Evolutionary conservation across 352 stramenopile genomes (phyloP).

Genomic region (Pseudoperonospora humuli): DNA sequence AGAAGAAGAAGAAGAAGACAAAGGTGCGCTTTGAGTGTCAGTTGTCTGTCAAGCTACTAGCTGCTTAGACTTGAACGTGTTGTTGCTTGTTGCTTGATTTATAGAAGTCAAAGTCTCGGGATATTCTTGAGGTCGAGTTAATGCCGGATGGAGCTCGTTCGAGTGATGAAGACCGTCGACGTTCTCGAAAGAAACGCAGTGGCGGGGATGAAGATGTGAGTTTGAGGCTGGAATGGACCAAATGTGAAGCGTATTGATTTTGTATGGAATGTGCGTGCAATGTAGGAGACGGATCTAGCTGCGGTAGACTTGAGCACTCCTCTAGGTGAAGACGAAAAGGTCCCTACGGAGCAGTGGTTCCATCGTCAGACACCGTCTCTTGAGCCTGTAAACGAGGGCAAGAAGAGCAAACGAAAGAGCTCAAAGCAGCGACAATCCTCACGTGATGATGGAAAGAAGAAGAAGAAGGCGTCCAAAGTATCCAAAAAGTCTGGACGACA

Average conservation of each 20-base stretch:
- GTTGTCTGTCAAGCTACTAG: neutral
- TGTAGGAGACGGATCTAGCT: constrained; percentile 57
- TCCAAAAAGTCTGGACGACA: constrained; percentile 21
- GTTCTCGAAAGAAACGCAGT: constrained; percentile 41
- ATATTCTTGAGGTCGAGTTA: constrained; percentile 63
- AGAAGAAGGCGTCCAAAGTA: constrained; percentile 32
- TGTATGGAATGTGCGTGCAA: neutral
- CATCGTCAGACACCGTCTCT: constrained; percentile 38
- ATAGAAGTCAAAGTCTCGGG: constrained; percentile 39
- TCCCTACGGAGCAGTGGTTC: constrained; percentile 76
- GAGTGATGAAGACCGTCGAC: constrained; percentile 59
- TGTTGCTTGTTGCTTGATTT: neutral
- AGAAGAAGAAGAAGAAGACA: constrained; percentile 64
- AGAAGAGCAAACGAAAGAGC: constrained; percentile 68
- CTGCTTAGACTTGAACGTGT: constrained; percentile 1
- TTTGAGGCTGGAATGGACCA: neutral
- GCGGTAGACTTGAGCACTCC: constrained; percentile 73
- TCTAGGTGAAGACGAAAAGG: constrained; percentile 65
- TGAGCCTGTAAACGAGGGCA: constrained; percentile 32
- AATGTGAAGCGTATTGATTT: neutral
- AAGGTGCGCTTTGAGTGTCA: constrained; percentile 27
- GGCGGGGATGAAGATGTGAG: constrained; percentile 32
- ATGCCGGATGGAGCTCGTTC: constrained; percentile 70
- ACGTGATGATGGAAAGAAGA: constrained; percentile 32
- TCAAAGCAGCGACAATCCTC: constrained; percentile 41